Percentiles rank a stretch among this genome's conserved stretches.
Evolutionary conservation across 1,139 yeast genomes (phyloP).

Genomic region (Yamadazyma friedrichii): DNA sequence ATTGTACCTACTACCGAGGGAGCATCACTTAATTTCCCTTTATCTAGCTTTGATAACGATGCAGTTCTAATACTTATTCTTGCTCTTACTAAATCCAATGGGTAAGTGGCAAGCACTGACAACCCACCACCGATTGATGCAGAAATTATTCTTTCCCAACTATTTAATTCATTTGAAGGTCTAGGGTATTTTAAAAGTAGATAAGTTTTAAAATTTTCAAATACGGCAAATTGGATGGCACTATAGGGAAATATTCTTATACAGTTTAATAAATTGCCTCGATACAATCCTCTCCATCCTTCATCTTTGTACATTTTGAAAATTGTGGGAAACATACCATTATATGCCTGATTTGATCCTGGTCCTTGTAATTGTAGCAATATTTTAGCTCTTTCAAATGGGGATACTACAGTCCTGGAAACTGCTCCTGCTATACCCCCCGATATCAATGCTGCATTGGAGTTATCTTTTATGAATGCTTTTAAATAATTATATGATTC

Average conservation of each 20-base stretch:
- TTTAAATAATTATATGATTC: neutral
- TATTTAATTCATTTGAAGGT: constrained; percentile 36
- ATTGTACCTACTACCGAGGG: constrained; percentile 71
- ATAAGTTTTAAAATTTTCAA: constrained; percentile 63
- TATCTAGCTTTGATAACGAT: constrained; percentile 51
- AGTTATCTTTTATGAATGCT: constrained; percentile 39
- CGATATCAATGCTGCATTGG: constrained; percentile 59
- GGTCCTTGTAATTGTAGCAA: constrained; percentile 87
- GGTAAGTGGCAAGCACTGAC: constrained; percentile 85
- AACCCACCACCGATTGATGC: constrained; percentile 83
- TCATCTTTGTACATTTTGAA: constrained; percentile 82
- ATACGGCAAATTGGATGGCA: constrained; percentile 91
- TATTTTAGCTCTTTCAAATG: constrained; percentile 92
- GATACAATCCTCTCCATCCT: constrained; percentile 82
- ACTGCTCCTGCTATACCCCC: constrained; percentile 84
- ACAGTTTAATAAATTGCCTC: constrained; percentile 92
- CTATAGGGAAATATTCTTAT: constrained; percentile 88
- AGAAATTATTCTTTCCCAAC: constrained; percentile 59
- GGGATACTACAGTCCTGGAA: constrained; percentile 90
- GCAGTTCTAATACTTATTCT: constrained; percentile 90
- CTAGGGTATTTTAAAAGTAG: constrained; percentile 30
- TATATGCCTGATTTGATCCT: constrained; percentile 57
- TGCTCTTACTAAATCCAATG: constrained; percentile 87
- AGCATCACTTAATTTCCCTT: constrained; percentile 47
- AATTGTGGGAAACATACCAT: constrained; percentile 76